Base-by-base conservation (phyloP, 176 grass and related monocot genomes). In the Raddia distichophylla region DNA sequence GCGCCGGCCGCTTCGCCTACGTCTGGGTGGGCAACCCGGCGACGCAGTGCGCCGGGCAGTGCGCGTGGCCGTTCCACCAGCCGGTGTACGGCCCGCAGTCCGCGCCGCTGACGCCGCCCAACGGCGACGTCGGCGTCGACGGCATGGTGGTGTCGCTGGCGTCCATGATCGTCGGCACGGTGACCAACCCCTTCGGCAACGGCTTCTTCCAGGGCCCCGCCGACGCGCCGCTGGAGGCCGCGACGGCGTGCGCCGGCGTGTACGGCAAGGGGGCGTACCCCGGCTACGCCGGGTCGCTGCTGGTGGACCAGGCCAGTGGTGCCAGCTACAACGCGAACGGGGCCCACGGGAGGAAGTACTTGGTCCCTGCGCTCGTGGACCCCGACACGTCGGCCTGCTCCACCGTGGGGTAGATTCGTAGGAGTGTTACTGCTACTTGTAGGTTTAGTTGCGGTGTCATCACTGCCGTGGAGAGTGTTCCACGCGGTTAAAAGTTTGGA, bases 41-140 rank as follows among this genome's bases (percentile, higher is more conserved):
- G 37, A 47, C 60, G 15, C 96, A 95, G 82, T 98, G 96, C 88
- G 61, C 96, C 3, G 96, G 90, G 0, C 92, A 95, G 83, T 98
- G 96, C 75, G 90, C 96, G 66, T 98, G 93, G 96, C 96, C 96
- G 17, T 98, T 88, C 82, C 96, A 98, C 96, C 93, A 95, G 90
- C 96, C 96, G 9, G 45, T 70, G 40, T 98, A 98, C 79, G 96
- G 96, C 2, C 90, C 96, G 0, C 96, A 98, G 87, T n/a, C 79
- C 45, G 78, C 90, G 13, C 93, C 96, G 1, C 87, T 98, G 40
- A 68, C 73, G n/a, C 79, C 96, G 11, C 96, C 96, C 45, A 98
- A 98, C 75, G 96, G 96, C 51, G 96, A 98, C 83, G 88, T 98
- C 14, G 93, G 92, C 0, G 84, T 89, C 7, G 96, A 98, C 71